Base-by-base conservation (phyloP, 495 filamentous ascomycete genomes). In the Parathielavia appendiculata region DNA sequence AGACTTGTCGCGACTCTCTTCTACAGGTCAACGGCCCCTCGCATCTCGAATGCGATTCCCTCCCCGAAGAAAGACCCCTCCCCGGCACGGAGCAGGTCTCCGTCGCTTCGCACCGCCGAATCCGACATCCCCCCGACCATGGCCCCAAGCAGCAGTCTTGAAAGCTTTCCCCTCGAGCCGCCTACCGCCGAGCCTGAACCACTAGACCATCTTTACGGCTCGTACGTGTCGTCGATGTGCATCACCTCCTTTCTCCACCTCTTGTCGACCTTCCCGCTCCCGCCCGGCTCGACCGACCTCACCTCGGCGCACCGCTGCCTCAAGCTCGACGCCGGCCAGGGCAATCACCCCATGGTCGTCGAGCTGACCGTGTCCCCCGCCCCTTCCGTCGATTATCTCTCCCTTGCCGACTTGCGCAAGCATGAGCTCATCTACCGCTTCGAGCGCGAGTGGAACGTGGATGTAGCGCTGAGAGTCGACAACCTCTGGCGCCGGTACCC, bases 371-470 rank as follows among this genome's bases (percentile, higher is more conserved):
- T 91, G 63, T 83, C 84, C 8, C 86, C 86, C 22, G 78, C 83
- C 6, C 85, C 86, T 19, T 81, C 83, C 52, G 81, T 83, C 0
- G 77, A 83, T 46, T 90, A 86, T 57, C 79, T 91, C 43, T 78
- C 83, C 4, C 81, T 91, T 36, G 76, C 75, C 26, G 85, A 88
- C 58, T 73, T 91, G 39, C 80, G 90, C 46, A 86, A 87, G 64
- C 84, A 92, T 67, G 89, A 92, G 73, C 80, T 84, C 43, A 81
- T 95, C 57, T 89, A 86, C 77, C 79, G 83, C 16, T 92, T 92
- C 61, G 89, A 93, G 79, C 79, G 82, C 32, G 87, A 92, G 70
- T 93, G 89, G 89, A 90, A 90, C 63, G 83, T 95, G 35, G 90
- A 96, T 65, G 84, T 90, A 11, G 82, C 86, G 11, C 74, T 95